Evolutionary conservation across 768 basidiomycete genomes (phyloP).

Genomic region (Boletus subcaerulescens): DNA sequence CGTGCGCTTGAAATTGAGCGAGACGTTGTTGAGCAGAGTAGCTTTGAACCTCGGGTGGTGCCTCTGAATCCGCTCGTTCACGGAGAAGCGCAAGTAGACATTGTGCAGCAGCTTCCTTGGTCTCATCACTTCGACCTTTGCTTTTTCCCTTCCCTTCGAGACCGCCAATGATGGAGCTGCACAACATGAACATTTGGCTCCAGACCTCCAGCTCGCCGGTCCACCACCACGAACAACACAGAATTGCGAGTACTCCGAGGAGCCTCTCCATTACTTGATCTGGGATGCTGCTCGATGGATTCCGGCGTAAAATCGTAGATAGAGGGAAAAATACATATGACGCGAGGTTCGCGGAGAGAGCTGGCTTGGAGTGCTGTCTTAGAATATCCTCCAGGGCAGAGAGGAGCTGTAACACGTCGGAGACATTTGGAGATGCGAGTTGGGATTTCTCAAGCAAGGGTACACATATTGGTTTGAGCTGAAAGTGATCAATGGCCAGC

Average conservation of each 20-base stretch:
- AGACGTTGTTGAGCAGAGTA: slow-evolving; percentile 29
- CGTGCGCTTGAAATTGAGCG: slow-evolving; percentile 37
- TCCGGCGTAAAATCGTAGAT: slow-evolving; percentile 78
- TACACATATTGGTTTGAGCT: slow-evolving; percentile 75
- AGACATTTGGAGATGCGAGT: slow-evolving; percentile 53
- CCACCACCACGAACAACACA: slow-evolving; percentile 87
- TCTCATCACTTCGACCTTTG: slow-evolving; percentile 75
- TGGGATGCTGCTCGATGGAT: slow-evolving; percentile 64
- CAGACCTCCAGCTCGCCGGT: slow-evolving; percentile 66
- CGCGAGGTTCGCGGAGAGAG: slow-evolving; percentile 58
- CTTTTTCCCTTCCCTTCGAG: slow-evolving; percentile 66
- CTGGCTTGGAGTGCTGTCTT: slow-evolving; percentile 37
- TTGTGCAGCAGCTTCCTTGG: slow-evolving; percentile 66
- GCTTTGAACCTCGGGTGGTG: slow-evolving; percentile 27
- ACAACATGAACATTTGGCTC: slow-evolving; percentile 85
- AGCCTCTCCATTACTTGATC: slow-evolving; percentile 78
- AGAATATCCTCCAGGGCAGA: slow-evolving; percentile 50
- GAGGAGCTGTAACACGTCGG: slow-evolving; percentile 50
- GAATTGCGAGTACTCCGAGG: slow-evolving; percentile 51
- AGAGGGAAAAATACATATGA: slow-evolving; percentile 88
- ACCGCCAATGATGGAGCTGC: slow-evolving; percentile 59
- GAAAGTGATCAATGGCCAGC: neutral
- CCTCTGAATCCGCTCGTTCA: slow-evolving; percentile 43
- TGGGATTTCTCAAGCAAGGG: slow-evolving; percentile 71
- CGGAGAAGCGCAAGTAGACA: slow-evolving; percentile 67